phyloP scores from a whole-genome alignment of 352 stramenopile species.

The Achlya hypogyna region DNA sequence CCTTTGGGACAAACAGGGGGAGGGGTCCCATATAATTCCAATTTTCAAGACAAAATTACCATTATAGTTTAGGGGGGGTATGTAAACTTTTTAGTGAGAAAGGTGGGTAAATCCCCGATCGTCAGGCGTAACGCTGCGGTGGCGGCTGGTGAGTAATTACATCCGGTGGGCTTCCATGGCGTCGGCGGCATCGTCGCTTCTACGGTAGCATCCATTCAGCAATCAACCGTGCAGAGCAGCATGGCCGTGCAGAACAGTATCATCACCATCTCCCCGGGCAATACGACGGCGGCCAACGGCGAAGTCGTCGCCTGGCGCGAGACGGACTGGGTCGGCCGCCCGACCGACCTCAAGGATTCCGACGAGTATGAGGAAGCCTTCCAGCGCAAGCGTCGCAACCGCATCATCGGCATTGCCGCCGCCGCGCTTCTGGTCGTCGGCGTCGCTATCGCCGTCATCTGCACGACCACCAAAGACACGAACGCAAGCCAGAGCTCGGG shows the following conservation, averaged over 20 bases:
- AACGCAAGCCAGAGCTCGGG: neutral
- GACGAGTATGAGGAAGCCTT: slow-evolving; percentile 19
- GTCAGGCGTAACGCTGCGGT: no score
- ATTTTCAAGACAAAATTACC: no score
- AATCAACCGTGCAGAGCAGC: neutral
- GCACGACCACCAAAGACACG: neutral
- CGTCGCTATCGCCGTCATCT: slow-evolving; percentile 10
- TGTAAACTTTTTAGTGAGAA: no score
- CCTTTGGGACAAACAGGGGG: neutral
- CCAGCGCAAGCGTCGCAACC: slow-evolving; percentile 17
- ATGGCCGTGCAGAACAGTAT: neutral
- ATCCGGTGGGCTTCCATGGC: no score
- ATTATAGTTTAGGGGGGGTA: no score
- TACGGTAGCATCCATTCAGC: neutral
- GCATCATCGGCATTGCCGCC: slow-evolving; percentile 6
- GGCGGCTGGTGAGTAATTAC: no score
- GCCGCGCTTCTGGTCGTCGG: slow-evolving; percentile 11
- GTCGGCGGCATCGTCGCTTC: neutral
- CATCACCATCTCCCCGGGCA: slow-evolving; percentile 14
- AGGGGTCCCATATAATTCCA: neutral
- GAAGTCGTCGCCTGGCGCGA: slow-evolving; percentile 5
- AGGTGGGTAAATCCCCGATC: no score
- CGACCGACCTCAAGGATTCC: slow-evolving; percentile 5
- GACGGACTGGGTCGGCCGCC: neutral
- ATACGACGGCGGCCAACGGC: slow-evolving; percentile 2